Percentiles rank a stretch among this genome's conserved stretches.
phyloP scores from a whole-genome alignment of 2,329 filamentous ascomycete genomes.

The Cladophialophora yegresii region DNA sequence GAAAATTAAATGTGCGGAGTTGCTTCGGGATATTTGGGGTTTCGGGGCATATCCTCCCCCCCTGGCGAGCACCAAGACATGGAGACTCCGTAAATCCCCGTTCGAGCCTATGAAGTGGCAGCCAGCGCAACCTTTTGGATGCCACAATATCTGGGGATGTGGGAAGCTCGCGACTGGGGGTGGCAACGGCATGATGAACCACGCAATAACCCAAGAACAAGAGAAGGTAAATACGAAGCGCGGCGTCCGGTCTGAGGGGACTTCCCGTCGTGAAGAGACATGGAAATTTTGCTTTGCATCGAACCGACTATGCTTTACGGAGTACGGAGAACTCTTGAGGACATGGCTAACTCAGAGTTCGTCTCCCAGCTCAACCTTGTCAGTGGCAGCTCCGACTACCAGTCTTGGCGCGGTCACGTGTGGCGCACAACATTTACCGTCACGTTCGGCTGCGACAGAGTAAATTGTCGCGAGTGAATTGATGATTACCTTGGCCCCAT shows the following conservation, averaged over 20 bases:
- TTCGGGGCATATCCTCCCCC: background rate
- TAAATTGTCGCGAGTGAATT: no score
- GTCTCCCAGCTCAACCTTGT: background rate
- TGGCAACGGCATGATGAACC: background rate
- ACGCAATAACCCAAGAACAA: background rate
- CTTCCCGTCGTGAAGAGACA: constrained; percentile 2
- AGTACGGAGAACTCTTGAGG: no score
- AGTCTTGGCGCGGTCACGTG: no score
- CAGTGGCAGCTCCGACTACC: no score
- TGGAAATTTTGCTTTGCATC: background rate
- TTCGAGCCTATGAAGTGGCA: background rate
- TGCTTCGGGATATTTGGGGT: constrained; percentile 10
- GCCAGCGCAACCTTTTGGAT: background rate
- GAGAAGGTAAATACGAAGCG: background rate
- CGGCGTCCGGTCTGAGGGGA: constrained; percentile 13
- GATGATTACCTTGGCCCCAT: no score
- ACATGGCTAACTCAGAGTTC: background rate
- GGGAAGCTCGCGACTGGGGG: constrained; percentile 8
- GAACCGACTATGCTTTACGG: background rate
- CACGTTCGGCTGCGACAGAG: no score
- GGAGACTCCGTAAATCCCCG: constrained; percentile 32
- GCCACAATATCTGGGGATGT: constrained; percentile 3
- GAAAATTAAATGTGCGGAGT: constrained; percentile 23
- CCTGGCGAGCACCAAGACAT: constrained; percentile 10
- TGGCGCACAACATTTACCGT: no score